These are phyloP conservation scores for Alisma plantagoaquatica DNA, from an alignment of 106 monocot genomes.

Conservation along the genomic window DNA sequence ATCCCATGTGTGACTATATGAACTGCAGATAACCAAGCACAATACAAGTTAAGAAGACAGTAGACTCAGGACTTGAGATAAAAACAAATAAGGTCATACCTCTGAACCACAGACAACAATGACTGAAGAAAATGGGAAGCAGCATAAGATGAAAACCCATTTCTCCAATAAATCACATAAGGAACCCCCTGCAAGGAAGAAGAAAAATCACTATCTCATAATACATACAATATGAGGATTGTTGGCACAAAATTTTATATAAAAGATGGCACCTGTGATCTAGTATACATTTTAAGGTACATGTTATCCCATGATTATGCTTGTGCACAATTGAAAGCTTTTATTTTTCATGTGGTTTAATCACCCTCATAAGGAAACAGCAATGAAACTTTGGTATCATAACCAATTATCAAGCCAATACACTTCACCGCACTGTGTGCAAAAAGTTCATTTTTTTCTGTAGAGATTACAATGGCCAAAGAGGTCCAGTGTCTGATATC, in stretches of 20 bases:
- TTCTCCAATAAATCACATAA: constrained; percentile 87
- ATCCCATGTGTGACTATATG: constrained; percentile 83
- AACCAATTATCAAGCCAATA: too few species aligned
- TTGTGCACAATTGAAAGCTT: neutral
- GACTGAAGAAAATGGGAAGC: constrained; percentile 79
- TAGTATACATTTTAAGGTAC: too few species aligned
- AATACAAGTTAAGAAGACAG: constrained; percentile 1
- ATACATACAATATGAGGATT: neutral
- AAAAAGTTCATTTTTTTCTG: too few species aligned
- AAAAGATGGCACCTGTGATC: too few species aligned
- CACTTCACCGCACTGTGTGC: too few species aligned
- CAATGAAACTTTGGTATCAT: too few species aligned
- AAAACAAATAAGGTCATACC: constrained; percentile 29
- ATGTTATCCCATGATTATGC: neutral
- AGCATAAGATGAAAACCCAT: constrained; percentile 50
- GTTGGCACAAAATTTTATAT: neutral
- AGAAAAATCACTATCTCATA: neutral
- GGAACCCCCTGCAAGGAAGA: constrained; percentile 50
- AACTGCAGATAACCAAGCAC: constrained; percentile 31
- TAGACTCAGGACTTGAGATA: neutral
- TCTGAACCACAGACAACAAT: constrained; percentile 76
- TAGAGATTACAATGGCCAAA: too few species aligned
- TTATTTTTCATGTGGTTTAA: too few species aligned
- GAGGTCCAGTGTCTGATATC: too few species aligned
- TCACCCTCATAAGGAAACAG: neutral